Evolutionary conservation across 1,284 basidiomycete species (phyloP), one percentile per base, ranked within the genome.

Genomic region (Rhodotorula mucilaginosa): DNA sequence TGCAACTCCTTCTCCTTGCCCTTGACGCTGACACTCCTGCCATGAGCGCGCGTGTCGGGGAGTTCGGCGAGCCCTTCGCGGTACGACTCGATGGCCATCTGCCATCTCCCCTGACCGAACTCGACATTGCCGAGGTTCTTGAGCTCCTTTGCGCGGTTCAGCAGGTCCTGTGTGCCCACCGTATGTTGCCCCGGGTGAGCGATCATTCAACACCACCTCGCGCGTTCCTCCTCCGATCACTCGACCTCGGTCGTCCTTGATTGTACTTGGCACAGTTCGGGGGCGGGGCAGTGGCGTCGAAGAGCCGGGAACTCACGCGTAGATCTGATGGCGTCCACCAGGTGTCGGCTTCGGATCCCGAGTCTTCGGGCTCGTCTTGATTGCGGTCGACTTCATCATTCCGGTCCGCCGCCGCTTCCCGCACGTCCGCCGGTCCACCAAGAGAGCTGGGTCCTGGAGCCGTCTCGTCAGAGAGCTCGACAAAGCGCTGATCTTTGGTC

Each of bases 1-100:
- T 57, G 61, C 6, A 58, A 39, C 39, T 52, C 70, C 61, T 74
- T 74, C 29, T 58, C 69, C 57, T 76, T 74, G 44, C 68, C 64
- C 60, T 72, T 68, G 13, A 62, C 10, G 54, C 54, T 67, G 16
- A 3, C 46, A 10, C 29, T 15, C 6, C 51, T 6, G 16, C 21
- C 19, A 31, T 57, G 44, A 18, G 18, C 8, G 67, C 59, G 58
- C 65, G 56, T 13, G 57, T 39, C 68, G 10, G 74, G 74, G n/a
- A 76, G 65, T 51, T 75, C 70, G 8, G 46, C 68, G 2, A 76
- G 57, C 8, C 62, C 75, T 21, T 75, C 63, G 7, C 68, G 63
- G 65, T 76, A 76, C 26, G 63, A 67, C 31, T 48, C 71, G 44
- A 76, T 62, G 4, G 75, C 75, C 5, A 51, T n/a, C 52, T 75